Conservation (phyloP, 441 rosid species). For the Adansonia grandidieri region DNA sequence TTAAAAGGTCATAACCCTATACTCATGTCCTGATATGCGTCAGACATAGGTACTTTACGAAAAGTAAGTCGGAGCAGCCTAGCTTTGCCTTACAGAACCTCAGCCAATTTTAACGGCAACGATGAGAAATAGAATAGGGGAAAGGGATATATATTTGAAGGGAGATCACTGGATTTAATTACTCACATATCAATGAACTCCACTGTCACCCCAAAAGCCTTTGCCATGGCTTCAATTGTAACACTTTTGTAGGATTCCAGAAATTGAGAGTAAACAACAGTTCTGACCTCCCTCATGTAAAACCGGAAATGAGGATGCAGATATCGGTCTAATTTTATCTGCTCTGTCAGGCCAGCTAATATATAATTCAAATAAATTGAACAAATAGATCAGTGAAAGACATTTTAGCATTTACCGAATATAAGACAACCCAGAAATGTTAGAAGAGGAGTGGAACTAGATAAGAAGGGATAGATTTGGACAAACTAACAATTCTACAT, state of each 20-base stretch:
- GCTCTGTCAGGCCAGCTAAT: constrained; percentile 88
- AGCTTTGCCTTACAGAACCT: background rate
- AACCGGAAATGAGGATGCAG: constrained; percentile 95
- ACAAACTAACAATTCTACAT: background rate
- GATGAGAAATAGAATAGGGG: background rate
- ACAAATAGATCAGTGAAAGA: constrained; percentile 10
- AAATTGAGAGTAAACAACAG: constrained; percentile 91
- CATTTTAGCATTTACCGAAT: background rate
- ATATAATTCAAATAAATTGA: constrained; percentile 26
- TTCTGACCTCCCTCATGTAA: constrained; percentile 98
- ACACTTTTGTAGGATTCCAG: constrained; percentile 96
- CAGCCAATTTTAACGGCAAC: background rate
- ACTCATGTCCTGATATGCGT: too few relatives aligned
- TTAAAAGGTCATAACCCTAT: too few relatives aligned
- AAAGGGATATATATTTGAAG: background rate
- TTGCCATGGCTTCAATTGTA: constrained; percentile 96
- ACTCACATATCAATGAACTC: constrained; percentile 96
- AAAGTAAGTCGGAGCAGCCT: too few relatives aligned
- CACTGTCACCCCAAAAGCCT: constrained; percentile 90
- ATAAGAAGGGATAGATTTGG: background rate
- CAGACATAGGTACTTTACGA: too few relatives aligned
- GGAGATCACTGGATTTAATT: constrained; percentile 10
- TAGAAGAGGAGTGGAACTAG: background rate
- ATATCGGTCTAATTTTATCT: constrained; percentile 87
- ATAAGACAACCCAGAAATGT: background rate